Evolutionary conservation across 106 monocot species (phyloP).

Genomic region (Alisma plantagoaquatica): DNA sequence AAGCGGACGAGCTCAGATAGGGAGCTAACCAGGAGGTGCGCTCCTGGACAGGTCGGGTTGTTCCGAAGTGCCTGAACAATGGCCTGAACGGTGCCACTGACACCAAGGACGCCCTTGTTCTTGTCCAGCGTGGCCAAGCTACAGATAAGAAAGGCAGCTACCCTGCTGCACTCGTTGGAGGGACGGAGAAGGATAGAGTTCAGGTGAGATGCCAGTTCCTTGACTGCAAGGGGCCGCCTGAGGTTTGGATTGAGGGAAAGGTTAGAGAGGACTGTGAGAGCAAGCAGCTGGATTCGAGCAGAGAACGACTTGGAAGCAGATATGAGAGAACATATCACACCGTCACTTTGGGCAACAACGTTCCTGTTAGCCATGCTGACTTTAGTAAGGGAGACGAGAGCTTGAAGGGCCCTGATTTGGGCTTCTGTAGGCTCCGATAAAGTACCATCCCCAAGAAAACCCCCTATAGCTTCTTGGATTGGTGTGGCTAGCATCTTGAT

Average conservation of each 20-base stretch:
- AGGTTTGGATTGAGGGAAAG: slow-evolving; percentile 32
- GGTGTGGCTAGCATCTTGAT: too few species aligned
- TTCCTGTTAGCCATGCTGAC: slow-evolving; percentile 21
- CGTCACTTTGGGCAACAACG: slow-evolving; percentile 7
- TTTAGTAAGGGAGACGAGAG: slow-evolving; percentile 25
- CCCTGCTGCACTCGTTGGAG: slow-evolving; percentile 1
- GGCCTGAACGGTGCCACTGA: slow-evolving; percentile 13
- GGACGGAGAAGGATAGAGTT: slow-evolving; percentile 19
- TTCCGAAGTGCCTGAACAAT: slow-evolving; percentile 1
- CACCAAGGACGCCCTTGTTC: slow-evolving; percentile 23
- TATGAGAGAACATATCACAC: slow-evolving; percentile 11
- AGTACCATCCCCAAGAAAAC: too few species aligned
- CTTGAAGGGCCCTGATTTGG: slow-evolving; percentile 11
- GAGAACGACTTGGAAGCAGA: slow-evolving; percentile 1
- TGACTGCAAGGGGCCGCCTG: slow-evolving; percentile 11
- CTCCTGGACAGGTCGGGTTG: background rate
- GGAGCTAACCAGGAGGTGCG: slow-evolving; percentile 19
- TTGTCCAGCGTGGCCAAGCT: slow-evolving; percentile 35
- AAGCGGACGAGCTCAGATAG: slow-evolving; percentile 21
- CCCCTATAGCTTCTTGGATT: too few species aligned
- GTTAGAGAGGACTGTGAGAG: slow-evolving; percentile 26
- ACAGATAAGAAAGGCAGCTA: slow-evolving; percentile 24
- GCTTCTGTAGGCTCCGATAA: slow-evolving; percentile 6
- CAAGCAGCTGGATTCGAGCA: background rate
- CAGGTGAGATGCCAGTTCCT: slow-evolving; percentile 4